Percentiles rank a stretch among this genome's conserved stretches.
These are phyloP conservation scores for Purpureocillium lavendulum DNA, from an alignment of 2,329 filamentous ascomycete species.

Conservation along the genomic window DNA sequence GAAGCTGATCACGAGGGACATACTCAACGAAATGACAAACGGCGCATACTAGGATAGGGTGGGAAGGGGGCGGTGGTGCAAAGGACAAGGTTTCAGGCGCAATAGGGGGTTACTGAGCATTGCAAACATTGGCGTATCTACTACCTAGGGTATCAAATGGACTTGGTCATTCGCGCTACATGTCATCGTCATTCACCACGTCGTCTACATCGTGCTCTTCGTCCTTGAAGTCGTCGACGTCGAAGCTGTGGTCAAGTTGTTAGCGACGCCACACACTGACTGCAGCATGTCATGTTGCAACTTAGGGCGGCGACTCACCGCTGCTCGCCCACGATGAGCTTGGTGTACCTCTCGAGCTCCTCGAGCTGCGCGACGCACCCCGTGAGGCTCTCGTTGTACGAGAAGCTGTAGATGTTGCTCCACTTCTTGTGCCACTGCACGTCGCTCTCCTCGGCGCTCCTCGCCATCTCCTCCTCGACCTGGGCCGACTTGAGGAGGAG, in stretches of 20 bases:
- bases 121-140: conserved; percentile 4
- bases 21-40: conserved; percentile 62
- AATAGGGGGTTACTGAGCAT: neutral
- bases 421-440: conserved; percentile 34
- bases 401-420: conserved; percentile 49
- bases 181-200: neutral
- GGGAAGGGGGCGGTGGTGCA: too few species aligned
- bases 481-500: conserved; percentile 41
- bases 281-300: too few species aligned
- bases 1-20: conserved; percentile 63
- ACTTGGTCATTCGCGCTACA: too few species aligned
- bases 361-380: conserved; percentile 46
- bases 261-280: neutral
- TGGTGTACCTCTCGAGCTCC: conserved; percentile 46
- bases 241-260: conserved; percentile 19
- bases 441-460: conserved; percentile 11
- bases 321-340: conserved; percentile 48
- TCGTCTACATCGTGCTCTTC: conserved; percentile 13
- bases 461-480: conserved; percentile 29
- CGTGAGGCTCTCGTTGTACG: conserved; percentile 43
- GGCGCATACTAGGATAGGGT: conserved; percentile 22
- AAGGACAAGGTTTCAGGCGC: neutral
- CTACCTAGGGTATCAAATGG: conserved; percentile 7
- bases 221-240: conserved; percentile 19
- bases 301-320: conserved; percentile 21